Evolutionary conservation across 1,284 basidiomycete genomes (phyloP), one percentile per base, ranked within the genome.

Genomic region (Pterulicium gracile): DNA sequence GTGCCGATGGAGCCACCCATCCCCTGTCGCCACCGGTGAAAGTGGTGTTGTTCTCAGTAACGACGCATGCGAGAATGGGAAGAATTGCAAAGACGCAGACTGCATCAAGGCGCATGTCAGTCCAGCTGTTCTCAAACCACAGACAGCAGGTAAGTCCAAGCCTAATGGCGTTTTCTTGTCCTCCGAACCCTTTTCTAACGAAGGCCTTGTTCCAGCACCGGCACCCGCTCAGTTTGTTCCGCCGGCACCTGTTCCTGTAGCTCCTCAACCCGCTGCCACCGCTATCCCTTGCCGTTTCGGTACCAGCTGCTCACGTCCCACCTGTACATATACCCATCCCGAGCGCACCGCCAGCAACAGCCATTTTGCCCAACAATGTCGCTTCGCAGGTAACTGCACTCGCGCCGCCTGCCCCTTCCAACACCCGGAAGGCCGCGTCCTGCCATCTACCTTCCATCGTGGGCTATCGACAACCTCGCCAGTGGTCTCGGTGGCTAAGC

Each of bases 11-110:
- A 88, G 88, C 7, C 93, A 97, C 62, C 90, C 93, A 2, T 90
- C 87, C 3, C 92, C 93, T 13, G 88, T 90, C 0, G 91, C 93
- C 2, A 93, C 92, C 21, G 69, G 79, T 12, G 89, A 94, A 64
- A 89, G 85, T 58, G 93, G 92, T n/a, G 76, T 97, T 53, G 93
- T 96, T 1, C 68, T 96, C 49, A 91, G 86, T 55, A 91, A 87
- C 51, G 93, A 95, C 52, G 72, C 88, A 17, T 96, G 92, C 61
- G 83, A 88, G 55, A 79, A 82, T 36, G 88, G 88, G 15, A 84
- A 81, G 58, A 69, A 83, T 40, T 97, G 93, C 64, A 83, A 85
- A 59, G 89, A 96, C 61, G 80, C 87, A 58, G 90, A 95, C 63
- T 95, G 91, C 60, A 77, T 86, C 49, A 89, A 89, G 63, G 79